Evolutionary conservation across 306 rosid genomes (phyloP).

Genomic region (Pterocarpus macrocarpus): DNA sequence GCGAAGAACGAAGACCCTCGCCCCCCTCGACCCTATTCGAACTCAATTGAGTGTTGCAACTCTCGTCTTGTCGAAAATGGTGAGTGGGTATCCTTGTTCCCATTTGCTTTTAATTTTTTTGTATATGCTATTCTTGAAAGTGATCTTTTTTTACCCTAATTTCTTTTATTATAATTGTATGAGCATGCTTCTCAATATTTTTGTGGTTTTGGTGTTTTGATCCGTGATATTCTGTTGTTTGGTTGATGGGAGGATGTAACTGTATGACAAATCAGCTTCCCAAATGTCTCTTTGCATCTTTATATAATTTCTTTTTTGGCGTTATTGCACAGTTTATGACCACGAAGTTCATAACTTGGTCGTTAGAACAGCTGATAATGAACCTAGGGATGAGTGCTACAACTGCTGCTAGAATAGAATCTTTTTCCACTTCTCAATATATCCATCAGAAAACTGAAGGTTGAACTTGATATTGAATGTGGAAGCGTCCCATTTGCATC

Average conservation of each 20-base stretch:
- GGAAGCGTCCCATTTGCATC: neutral
- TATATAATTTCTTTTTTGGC: neutral
- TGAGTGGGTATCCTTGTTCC: constrained; percentile 8
- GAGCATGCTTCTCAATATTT: neutral
- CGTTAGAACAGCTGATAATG: neutral
- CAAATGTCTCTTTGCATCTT: neutral
- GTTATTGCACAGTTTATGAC: constrained; percentile 3
- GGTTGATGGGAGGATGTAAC: constrained; percentile 21
- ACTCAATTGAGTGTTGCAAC: constrained; percentile 53
- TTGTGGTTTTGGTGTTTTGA: constrained; percentile 26
- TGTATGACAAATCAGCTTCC: neutral
- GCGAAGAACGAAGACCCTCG: constrained; percentile 60
- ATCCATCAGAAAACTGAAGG: neutral
- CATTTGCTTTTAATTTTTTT: neutral
- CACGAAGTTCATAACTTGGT: neutral
- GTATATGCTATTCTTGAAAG: neutral
- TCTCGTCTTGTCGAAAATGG: constrained; percentile 55
- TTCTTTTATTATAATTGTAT: neutral
- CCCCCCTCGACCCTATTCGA: constrained; percentile 33
- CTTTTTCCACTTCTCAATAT: neutral
- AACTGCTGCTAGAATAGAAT: neutral
- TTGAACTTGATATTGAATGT: constrained; percentile 20
- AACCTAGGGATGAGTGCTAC: constrained; percentile 4
- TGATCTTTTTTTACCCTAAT: neutral
- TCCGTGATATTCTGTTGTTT: constrained; percentile 27